These are phyloP conservation scores for Xylaria hypoxylon DNA, from an alignment of 2,329 filamentous ascomycete species.

Conservation along the genomic window DNA sequence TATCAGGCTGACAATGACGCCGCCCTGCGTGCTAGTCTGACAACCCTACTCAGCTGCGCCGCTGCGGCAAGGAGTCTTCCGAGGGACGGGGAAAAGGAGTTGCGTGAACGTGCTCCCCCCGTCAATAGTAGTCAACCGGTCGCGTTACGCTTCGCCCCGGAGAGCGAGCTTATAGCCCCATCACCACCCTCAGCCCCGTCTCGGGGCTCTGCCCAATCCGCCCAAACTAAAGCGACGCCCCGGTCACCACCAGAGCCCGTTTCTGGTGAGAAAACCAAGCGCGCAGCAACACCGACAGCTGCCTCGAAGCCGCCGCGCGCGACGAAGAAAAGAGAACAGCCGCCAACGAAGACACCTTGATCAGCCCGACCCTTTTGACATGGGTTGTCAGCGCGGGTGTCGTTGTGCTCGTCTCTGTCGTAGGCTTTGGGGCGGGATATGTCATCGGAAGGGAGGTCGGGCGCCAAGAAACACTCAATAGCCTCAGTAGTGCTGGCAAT, in stretches of 20 bases:
- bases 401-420: slow-evolving; percentile 74
- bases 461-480: slow-evolving; percentile 66
- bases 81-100: slow-evolving; percentile 65
- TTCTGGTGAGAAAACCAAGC: slow-evolving; percentile 62
- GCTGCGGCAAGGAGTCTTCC: slow-evolving; percentile 86
- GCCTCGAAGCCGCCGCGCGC: slow-evolving; percentile 57
- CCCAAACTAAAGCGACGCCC: slow-evolving; percentile 31
- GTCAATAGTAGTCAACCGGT: slow-evolving; percentile 65
- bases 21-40: slow-evolving; percentile 90
- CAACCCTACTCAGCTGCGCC: slow-evolving; percentile 93
- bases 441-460: slow-evolving; percentile 76
- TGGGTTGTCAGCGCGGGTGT: slow-evolving; percentile 76
- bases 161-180: slow-evolving; percentile 67
- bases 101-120: slow-evolving; percentile 56
- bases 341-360: slow-evolving; percentile 55
- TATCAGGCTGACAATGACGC: slow-evolving; percentile 92
- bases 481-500: slow-evolving; percentile 57
- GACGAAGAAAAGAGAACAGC: slow-evolving; percentile 70
- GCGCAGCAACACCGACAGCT: slow-evolving; percentile 56
- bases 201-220: slow-evolving; percentile 37
- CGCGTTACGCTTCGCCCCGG: slow-evolving; percentile 69
- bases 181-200: slow-evolving; percentile 44
- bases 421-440: slow-evolving; percentile 76
- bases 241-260: slow-evolving; percentile 40
- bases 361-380: slow-evolving; percentile 71